These are phyloP conservation scores for Lactifluus volemus DNA, from an alignment of 768 basidiomycete species.

Conservation along the genomic window DNA sequence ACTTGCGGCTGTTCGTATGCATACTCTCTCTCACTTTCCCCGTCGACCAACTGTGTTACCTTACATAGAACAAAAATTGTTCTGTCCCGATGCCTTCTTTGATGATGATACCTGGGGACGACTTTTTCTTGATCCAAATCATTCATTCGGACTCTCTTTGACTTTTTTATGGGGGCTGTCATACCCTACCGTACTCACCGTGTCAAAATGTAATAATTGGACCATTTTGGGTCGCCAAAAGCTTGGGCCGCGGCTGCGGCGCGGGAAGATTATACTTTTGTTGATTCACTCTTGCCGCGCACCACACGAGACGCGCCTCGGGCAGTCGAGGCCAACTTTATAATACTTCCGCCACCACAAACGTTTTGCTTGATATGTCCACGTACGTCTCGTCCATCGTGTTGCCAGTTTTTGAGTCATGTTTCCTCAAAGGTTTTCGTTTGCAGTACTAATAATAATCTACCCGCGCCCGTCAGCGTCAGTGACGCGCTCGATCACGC, in stretches of 20 bases:
- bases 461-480: slow-evolving; percentile 26
- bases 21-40: background rate
- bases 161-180: too few species aligned
- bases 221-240: too few species aligned
- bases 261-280: slow-evolving; percentile 1
- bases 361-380: background rate
- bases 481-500: slow-evolving; percentile 66
- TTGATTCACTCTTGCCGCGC: background rate
- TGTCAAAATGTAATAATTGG: too few species aligned
- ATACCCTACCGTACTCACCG: too few species aligned
- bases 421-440: background rate
- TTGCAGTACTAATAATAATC: background rate
- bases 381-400: slow-evolving; percentile 5
- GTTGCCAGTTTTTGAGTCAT: background rate
- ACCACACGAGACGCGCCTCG: background rate
- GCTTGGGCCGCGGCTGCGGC: background rate
- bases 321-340: background rate
- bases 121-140: background rate
- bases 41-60: background rate
- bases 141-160: too few species aligned
- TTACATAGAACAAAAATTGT: background rate
- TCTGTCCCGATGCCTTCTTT: background rate
- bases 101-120: background rate
- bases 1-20: background rate
- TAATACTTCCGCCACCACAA: background rate